Percentiles rank a stretch among this genome's conserved stretches.
Conservation (phyloP, 805 yeast genomes). For the Saccharomycopsis sp. region DNA sequence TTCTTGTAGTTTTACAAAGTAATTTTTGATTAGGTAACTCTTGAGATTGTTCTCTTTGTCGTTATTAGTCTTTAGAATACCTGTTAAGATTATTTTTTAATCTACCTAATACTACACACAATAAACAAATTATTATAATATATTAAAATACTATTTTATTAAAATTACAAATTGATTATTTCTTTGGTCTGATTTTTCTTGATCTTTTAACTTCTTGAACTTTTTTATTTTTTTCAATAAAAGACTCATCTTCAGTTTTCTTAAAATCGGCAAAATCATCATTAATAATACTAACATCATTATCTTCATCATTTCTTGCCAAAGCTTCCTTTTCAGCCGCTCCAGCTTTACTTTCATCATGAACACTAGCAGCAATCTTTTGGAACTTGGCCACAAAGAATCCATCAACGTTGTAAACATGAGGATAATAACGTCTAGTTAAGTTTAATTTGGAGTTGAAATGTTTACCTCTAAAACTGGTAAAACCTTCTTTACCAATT, state of each 20-base stretch:
- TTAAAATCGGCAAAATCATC: slow-evolving; percentile 82
- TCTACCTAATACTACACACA: no score
- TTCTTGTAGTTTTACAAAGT: no score
- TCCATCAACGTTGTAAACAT: slow-evolving; percentile 97
- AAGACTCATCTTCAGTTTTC: slow-evolving; percentile 60
- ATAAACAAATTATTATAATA: no score
- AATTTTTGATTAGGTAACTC: no score
- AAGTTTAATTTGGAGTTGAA: slow-evolving; percentile 67
- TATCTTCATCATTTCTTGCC: slow-evolving; percentile 56
- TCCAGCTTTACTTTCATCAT: slow-evolving; percentile 77
- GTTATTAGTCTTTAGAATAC: no score
- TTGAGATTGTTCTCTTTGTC: no score
- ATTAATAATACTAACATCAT: slow-evolving; percentile 68
- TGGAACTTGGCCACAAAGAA: slow-evolving; percentile 95
- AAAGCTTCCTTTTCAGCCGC: slow-evolving; percentile 74
- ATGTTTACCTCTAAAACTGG: slow-evolving; percentile 85
- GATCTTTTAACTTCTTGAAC: slow-evolving; percentile 60
- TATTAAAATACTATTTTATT: no score
- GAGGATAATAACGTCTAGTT: slow-evolving; percentile 96
- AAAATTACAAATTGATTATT: no score
- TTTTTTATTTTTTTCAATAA: slow-evolving; percentile 61
- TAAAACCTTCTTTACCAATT: slow-evolving; percentile 94
- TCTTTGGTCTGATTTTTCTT: slow-evolving; percentile 46
- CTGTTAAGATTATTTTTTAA: no score
- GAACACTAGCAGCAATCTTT: slow-evolving; percentile 79